Evolutionary conservation across 129 eudicot species (phyloP), one percentile per base, ranked within the genome.

Genomic region (Artemisia annua): DNA sequence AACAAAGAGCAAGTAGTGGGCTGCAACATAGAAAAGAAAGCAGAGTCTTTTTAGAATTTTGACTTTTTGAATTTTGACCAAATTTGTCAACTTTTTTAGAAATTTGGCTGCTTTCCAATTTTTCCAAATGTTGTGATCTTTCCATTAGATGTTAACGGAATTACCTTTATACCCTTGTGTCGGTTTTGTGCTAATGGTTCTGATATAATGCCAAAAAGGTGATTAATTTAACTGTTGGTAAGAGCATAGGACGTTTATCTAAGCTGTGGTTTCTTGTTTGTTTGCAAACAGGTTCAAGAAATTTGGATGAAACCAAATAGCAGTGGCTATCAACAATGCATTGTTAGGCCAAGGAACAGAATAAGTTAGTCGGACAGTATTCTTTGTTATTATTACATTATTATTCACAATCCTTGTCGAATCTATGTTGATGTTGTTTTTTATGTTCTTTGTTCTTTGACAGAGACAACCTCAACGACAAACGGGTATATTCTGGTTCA

Each of bases 291-390:
- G 98, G 93, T 81, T 48, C 83, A 92, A 43, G 92, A 92, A 62
- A 87, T 92, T 53, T 92, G 98, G 98, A 85, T 74, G 90, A 92
- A 87, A 73, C 96, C 98, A 72, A 80, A 87, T 75, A 89, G 90
- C 72, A 75, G 78, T 58, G 80, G 80, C 63, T 83, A 55, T 56
- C 81, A 79, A 67, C 86, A 85, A 67, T 92, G 98, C 84, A 87
- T 89, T 73, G 76, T 59, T 73, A 81, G 92, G 54, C 96, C 96
- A 60, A 85, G 64, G 71, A 79, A 86, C 55, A 79, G 80, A 58
- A 86, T 66, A 78, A 84, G 95, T 88, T 80, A 59, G 96, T 22
- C 49, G 12, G 8, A 3, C 6, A 39, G 9, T 11, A 44, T 39
- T 62, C 77, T 54, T 54, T 71, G 72, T 71, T 55, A 44, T 63